Base-by-base conservation (phyloP, 495 filamentous ascomycete species). In the Friedmanniomyces endolithicus region DNA sequence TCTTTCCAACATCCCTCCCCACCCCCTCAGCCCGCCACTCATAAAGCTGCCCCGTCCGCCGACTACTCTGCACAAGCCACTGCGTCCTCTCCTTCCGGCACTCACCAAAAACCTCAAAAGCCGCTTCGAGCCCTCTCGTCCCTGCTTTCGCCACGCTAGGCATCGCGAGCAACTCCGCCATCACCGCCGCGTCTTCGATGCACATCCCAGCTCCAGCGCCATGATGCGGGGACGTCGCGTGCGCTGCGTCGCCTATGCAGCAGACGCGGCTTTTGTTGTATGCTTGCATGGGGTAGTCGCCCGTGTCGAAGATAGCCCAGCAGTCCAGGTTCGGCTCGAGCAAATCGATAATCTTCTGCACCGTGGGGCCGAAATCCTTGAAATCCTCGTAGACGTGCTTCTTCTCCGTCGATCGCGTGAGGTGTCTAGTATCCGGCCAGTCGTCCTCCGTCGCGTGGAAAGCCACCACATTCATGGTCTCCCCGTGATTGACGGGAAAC, bases 41-140 rank as follows among this genome's bases (percentile, higher is more conserved):
- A 45, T 60, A 66, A 6, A 66, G 27, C 20, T 62, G 52, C 19
- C 58, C 64, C 16, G 40, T 27, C n/a, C 57, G 51, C 3, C 56
- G 43, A 22, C 59, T 64, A 19, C 57, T 64, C 34, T 41, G 40
- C 6, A 66, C 64, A 11, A 64, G 52, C 41, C 52, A 33, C 31
- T 66, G 61, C 9, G 62, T 58, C n/a, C 61, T 41, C 37, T 63
- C 58, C 23, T 60, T 41, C 16, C 64, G 50, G 12, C 55, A 35
- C 19, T 53, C 57, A 27, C 58, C 54, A 44, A 57, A 64, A 14
- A 53, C 56, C 33, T 53, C 41, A 46, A 66, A 66, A 1, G 60
- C 62, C 25, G 19, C 56, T 37, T 23, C 59, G 34, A 34, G 92
- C 59, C 90, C 94, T 65, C 90, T 87, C 66, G 84, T 92, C 63